These are phyloP conservation scores for Geotrichum ghanense DNA, from an alignment of 805 yeast species.

Conservation along the genomic window DNA sequence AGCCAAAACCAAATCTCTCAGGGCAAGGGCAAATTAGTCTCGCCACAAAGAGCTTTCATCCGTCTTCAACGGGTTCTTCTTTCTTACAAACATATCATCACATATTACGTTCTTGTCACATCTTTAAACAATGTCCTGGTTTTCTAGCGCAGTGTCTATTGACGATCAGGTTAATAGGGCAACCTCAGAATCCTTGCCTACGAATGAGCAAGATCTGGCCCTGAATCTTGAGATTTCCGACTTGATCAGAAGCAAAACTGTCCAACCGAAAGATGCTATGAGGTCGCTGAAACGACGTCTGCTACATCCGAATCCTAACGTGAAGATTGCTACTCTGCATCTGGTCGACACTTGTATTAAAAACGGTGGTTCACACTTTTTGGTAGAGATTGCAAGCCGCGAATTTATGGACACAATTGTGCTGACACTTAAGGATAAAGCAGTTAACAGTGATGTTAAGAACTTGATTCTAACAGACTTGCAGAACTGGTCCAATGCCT, in stretches of 20 bases:
- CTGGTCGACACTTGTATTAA: conserved; percentile 80
- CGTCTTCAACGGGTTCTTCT: too few relatives aligned
- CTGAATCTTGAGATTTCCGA: conserved; percentile 81
- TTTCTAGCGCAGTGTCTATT: conserved; percentile 27
- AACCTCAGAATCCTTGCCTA: conserved; percentile 82
- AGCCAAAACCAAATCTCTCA: too few relatives aligned
- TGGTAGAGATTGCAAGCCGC: conserved; percentile 64
- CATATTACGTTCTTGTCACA: too few relatives aligned
- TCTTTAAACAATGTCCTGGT: conserved; percentile 32
- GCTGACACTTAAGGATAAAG: conserved; percentile 25
- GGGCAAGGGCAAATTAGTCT: too few relatives aligned
- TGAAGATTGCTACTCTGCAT: conserved; percentile 62
- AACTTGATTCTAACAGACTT: conserved; percentile 48
- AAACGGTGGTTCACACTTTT: conserved; percentile 82
- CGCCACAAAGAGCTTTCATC: too few relatives aligned
- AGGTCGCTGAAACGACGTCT: conserved; percentile 68
- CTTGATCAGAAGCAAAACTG: conserved; percentile 66
- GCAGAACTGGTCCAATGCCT: conserved; percentile 69
- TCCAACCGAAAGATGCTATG: conserved; percentile 75
- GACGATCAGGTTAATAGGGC: conserved; percentile 63
- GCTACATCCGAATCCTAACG: conserved; percentile 65
- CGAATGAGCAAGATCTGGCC: conserved; percentile 70
- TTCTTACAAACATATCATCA: too few relatives aligned
- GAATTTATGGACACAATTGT: conserved; percentile 79
- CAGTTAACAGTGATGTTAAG: conserved; percentile 43